Evolutionary conservation across 495 filamentous ascomycete genomes (phyloP).

Genomic region (Podospora appendiculata): DNA sequence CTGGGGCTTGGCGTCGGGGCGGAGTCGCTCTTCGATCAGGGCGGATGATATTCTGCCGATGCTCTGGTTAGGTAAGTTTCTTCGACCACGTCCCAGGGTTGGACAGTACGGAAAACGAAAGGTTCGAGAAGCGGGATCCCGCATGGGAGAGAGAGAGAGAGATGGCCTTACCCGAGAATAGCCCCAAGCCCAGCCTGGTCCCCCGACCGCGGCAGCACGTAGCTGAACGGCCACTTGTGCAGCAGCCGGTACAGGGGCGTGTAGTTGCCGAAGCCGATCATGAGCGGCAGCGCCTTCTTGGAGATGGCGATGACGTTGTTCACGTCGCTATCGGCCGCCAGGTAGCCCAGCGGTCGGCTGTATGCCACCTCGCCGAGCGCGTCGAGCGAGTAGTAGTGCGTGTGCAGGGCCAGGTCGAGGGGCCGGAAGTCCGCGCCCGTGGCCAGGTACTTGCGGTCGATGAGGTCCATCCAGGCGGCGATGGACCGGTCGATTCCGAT

Average conservation of each 20-base stretch:
- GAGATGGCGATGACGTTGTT: constrained; percentile 46
- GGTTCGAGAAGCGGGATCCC: no score
- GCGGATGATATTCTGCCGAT: neutral
- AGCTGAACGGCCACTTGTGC: constrained; percentile 18
- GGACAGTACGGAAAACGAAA: neutral
- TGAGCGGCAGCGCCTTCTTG: constrained; percentile 39
- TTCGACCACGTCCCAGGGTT: no score
- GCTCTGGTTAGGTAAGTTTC: neutral
- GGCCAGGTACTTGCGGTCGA: constrained; percentile 42
- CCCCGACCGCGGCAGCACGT: constrained; percentile 10
- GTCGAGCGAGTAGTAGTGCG: constrained; percentile 50
- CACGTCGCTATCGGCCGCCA: constrained; percentile 50
- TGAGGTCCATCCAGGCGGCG: constrained; percentile 28
- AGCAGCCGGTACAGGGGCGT: constrained; percentile 48
- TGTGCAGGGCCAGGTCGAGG: constrained; percentile 46
- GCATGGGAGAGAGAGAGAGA: no score
- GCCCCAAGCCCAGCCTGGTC: constrained; percentile 12
- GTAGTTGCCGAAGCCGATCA: constrained; percentile 42
- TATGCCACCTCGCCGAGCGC: constrained; percentile 58
- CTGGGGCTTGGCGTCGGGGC: constrained; percentile 10
- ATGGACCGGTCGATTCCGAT: constrained; percentile 39
- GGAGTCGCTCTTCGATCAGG: constrained; percentile 21
- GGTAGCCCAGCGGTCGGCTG: constrained; percentile 54
- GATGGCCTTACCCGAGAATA: constrained; percentile 9
- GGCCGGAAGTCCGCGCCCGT: constrained; percentile 22